Base-by-base conservation (phyloP, 2,329 filamentous ascomycete species). In the Arthrinium phaeospermum region DNA sequence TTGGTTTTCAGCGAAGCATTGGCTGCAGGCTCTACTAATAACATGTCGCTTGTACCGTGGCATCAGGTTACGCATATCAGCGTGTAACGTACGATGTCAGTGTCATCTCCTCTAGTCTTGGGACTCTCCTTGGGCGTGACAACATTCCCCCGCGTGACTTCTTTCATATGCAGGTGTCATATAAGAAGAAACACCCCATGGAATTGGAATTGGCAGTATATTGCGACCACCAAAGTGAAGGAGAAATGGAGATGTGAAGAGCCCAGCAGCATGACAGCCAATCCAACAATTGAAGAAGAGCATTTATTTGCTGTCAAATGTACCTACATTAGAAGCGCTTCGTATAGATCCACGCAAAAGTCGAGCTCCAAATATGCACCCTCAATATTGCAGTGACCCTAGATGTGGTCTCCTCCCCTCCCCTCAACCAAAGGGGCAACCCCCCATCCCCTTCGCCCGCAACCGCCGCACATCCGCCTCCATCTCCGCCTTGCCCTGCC, bases 401-500 rank as follows among this genome's bases (percentile, higher is more conserved):
- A 22, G 46, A 49, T 49, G 8, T 22, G n/a, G 3, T 8, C 19
- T 22, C 30, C 30, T 19, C 16, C 1, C 51, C 19, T 2, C 41
- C 8, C 41, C 44, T 41, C 37, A 70, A 1, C 68, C 68, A 69
- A 81, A 81, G 3, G 80, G 80, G 67, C 80, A 81, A 1, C 82
- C 78, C n/a, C 76, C 74, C 73, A 75, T 75, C 6, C 72, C 69
- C 22, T 78, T 71, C 77, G 81, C 77, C 68, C 71, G 77, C 75
- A 88, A 73, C 70, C 76, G 82, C 75, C 81, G 77, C 67, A 81
- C 81, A 70, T 81, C 83, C 16, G 73, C 79, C 27, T 84, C 84
- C 73, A 85, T 82, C 74, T 89, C 85, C 27, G 86, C 84, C n/a
- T 79, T 71, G 0, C 91, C 90, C 74, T 85, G 85, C 1, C 85